A percentile compares a stretch with the other conserved stretches of the same genome.
These are phyloP conservation scores for Kodamaea lidongshanica DNA, from an alignment of 805 yeast species.

Conservation along the genomic window DNA sequence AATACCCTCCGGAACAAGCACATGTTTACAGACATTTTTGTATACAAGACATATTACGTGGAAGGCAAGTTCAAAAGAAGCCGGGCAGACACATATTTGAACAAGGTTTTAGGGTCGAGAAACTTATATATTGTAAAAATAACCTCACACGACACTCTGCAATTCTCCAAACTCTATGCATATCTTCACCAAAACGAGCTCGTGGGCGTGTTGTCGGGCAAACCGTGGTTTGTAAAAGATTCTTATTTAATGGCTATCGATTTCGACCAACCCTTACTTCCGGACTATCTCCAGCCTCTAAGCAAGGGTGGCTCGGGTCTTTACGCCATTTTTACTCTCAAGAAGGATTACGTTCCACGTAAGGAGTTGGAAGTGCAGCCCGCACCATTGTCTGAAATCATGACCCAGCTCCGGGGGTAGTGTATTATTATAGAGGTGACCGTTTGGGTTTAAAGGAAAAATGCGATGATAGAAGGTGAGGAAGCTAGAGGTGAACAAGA, in stretches of 20 bases:
- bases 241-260: constrained; percentile 48
- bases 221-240: constrained; percentile 52
- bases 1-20: constrained; percentile 19
- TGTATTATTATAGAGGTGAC: no score
- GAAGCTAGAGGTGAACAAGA: no score
- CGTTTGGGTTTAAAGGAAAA: no score
- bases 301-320: constrained; percentile 18
- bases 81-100: constrained; percentile 54
- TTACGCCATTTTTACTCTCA: constrained; percentile 32
- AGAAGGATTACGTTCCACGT: constrained; percentile 28
- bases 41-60: constrained; percentile 32
- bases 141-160: constrained; percentile 23
- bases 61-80: constrained; percentile 57
- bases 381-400: no score
- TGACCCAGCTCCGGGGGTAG: no score
- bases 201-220: constrained; percentile 55
- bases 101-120: constrained; percentile 41
- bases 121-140: constrained; percentile 47
- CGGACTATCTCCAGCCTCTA: constrained; percentile 15
- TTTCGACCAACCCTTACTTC: constrained; percentile 17
- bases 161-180: constrained; percentile 27
- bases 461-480: no score
- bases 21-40: constrained; percentile 25
- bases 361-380: constrained; percentile 4
- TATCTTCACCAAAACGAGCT: constrained; percentile 43